Conservation (phyloP, 768 basidiomycete genomes). For the Lenzites betulinus region DNA sequence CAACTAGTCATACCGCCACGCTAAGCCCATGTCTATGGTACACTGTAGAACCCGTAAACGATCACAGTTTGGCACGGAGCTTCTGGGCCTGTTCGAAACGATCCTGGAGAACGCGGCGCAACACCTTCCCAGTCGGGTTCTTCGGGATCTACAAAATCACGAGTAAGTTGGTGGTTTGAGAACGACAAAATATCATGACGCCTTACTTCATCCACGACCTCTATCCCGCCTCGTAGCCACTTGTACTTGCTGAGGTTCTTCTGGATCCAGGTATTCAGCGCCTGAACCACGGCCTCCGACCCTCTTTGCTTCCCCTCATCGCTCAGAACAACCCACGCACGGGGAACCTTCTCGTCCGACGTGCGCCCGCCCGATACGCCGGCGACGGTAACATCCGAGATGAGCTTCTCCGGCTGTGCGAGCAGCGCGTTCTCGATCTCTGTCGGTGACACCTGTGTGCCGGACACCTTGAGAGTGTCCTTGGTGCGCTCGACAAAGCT, state of each 20-base stretch:
- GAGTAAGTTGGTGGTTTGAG: not conserved
- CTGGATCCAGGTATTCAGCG: constrained; percentile 62
- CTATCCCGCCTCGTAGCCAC: constrained; percentile 74
- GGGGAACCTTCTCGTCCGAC: constrained; percentile 70
- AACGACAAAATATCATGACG: not conserved
- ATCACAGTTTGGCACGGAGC: not conserved
- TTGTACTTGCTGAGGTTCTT: constrained; percentile 73
- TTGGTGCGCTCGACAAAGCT: constrained; percentile 79
- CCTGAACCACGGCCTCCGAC: constrained; percentile 39
- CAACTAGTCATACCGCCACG: not conserved
- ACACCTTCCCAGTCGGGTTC: constrained; percentile 55
- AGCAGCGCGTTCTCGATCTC: constrained; percentile 74
- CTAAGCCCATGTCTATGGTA: no score
- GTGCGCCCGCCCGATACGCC: constrained; percentile 75
- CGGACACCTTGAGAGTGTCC: constrained; percentile 82
- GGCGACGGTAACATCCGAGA: constrained; percentile 68
- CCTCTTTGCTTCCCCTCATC: constrained; percentile 53
- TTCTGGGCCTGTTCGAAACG: constrained; percentile 43
- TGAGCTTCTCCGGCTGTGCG: constrained; percentile 59
- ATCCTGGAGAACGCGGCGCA: constrained; percentile 64
- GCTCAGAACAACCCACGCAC: constrained; percentile 78
- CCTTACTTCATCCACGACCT: constrained; percentile 62
- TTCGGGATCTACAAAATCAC: constrained; percentile 62
- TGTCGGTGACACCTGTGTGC: constrained; percentile 76
- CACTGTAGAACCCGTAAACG: not conserved